Conservation (phyloP, 2,329 filamentous ascomycete species). For the Aspergillus sp. region DNA sequence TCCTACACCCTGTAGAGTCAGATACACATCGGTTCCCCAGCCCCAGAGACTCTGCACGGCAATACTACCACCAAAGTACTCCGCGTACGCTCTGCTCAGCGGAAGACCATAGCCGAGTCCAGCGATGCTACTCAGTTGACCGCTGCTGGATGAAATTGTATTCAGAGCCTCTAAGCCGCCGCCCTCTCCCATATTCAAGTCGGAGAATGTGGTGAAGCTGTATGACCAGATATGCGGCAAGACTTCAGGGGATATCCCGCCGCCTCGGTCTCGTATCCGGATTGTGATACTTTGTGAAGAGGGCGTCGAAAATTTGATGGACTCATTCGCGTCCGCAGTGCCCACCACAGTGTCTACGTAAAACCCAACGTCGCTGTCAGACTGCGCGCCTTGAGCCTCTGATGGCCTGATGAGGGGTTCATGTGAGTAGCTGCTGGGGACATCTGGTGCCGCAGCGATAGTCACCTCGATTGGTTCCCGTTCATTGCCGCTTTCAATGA, state of each 20-base stretch:
- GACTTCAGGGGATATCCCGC: constrained; percentile 84
- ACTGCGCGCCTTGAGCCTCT: constrained; percentile 15
- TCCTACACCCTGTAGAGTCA: constrained; percentile 65
- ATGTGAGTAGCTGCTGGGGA: constrained; percentile 44
- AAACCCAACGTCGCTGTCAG: constrained; percentile 38
- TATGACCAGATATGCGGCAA: constrained; percentile 93
- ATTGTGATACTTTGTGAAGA: constrained; percentile 85
- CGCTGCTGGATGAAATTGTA: constrained; percentile 72
- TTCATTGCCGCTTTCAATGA: constrained; percentile 80
- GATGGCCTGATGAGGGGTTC: constrained; percentile 43
- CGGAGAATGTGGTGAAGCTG: constrained; percentile 92
- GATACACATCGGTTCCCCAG: constrained; percentile 77
- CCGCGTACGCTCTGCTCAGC: constrained; percentile 87
- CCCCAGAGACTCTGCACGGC: constrained; percentile 94
- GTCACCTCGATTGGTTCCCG: constrained; percentile 87
- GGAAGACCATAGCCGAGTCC: constrained; percentile 92
- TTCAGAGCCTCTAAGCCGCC: constrained; percentile 70
- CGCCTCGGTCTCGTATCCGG: constrained; percentile 91
- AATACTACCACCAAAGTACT: constrained; percentile 97
- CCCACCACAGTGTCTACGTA: constrained; percentile 33
- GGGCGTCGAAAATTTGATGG: constrained; percentile 37
- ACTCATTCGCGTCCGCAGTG: constrained; percentile 37
- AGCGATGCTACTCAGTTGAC: constrained; percentile 81
- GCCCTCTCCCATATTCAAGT: constrained; percentile 61
- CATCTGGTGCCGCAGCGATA: constrained; percentile 72